These are phyloP conservation scores for Leptodontidium sp. DNA, from an alignment of 2,329 filamentous ascomycete genomes.

Conservation along the genomic window DNA sequence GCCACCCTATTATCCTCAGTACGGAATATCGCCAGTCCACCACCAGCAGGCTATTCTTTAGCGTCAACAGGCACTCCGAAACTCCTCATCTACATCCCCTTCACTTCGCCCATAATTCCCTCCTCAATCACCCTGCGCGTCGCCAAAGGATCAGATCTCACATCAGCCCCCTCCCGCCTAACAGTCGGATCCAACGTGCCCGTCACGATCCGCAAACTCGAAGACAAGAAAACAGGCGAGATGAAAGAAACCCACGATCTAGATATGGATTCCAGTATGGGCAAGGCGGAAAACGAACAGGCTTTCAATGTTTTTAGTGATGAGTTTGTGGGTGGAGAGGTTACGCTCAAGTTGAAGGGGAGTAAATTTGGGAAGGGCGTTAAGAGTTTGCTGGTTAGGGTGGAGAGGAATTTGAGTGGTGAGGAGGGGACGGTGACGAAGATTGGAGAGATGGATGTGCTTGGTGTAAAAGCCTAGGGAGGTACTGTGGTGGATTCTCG, in stretches of 20 bases:
- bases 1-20: conserved; percentile 40
- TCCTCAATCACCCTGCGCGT: conserved; percentile 37
- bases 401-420: conserved; percentile 45
- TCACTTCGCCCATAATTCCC: conserved; percentile 39
- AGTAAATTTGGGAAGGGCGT: conserved; percentile 42
- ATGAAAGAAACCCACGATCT: conserved; percentile 41
- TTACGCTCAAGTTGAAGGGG: conserved; percentile 43
- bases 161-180: conserved; percentile 39
- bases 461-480: conserved; percentile 37
- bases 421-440: conserved; percentile 39
- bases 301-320: conserved; percentile 43
- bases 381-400: conserved; percentile 42
- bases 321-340: conserved; percentile 41
- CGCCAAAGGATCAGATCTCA: conserved; percentile 31
- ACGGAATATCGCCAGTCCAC: conserved; percentile 41
- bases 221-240: conserved; percentile 26
- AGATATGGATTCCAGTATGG: conserved; percentile 38
- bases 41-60: conserved; percentile 42
- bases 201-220: conserved; percentile 31
- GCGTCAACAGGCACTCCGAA: conserved; percentile 35
- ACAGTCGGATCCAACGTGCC: conserved; percentile 42
- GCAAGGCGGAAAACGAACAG: conserved; percentile 43
- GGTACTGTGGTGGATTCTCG: not conserved
- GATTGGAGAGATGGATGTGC: conserved; percentile 41
- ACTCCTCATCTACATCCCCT: conserved; percentile 40